These are phyloP conservation scores for Cordyceps javanica DNA, from an alignment of 2,329 filamentous ascomycete species.

Conservation along the genomic window DNA sequence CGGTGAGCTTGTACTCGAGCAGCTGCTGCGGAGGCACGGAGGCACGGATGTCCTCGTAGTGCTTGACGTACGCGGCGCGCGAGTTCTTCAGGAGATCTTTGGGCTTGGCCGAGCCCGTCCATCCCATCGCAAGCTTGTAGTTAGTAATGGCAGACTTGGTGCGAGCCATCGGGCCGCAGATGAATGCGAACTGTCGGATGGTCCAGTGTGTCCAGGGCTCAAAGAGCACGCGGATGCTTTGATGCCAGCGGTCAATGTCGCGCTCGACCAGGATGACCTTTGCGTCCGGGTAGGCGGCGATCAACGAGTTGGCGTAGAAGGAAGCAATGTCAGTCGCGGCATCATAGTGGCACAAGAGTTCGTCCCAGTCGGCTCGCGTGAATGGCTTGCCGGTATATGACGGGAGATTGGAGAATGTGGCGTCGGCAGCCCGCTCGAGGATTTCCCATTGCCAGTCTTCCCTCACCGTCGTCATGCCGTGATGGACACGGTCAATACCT, in stretches of 20 bases:
- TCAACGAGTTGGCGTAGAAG: conserved; percentile 20
- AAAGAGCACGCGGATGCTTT: conserved; percentile 11
- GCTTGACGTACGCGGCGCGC: conserved; percentile 19
- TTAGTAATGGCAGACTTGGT: neutral
- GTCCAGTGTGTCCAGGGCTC: neutral
- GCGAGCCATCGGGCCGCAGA: neutral
- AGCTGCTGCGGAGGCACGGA: conserved; percentile 19
- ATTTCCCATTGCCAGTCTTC: neutral
- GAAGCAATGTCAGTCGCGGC: conserved; percentile 22
- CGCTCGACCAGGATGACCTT: conserved; percentile 24
- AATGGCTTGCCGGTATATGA: conserved; percentile 18
- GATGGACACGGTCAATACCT: conserved; percentile 13
- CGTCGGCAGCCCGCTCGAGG: neutral
- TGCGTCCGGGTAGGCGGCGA: conserved; percentile 24
- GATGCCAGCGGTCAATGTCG: conserved; percentile 19
- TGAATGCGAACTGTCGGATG: no score
- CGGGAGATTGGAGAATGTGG: conserved; percentile 14
- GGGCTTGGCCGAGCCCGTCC: neutral
- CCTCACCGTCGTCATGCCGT: neutral
- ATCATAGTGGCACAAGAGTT: conserved; percentile 19
- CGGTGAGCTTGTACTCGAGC: conserved; percentile 23
- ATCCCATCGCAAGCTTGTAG: neutral
- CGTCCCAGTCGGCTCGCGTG: conserved; percentile 19
- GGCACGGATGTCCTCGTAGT: conserved; percentile 22
- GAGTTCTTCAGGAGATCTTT: conserved; percentile 8